These are phyloP conservation scores for Colletotrichum shisoi DNA, from an alignment of 2,329 filamentous ascomycete species.

Conservation along the genomic window DNA sequence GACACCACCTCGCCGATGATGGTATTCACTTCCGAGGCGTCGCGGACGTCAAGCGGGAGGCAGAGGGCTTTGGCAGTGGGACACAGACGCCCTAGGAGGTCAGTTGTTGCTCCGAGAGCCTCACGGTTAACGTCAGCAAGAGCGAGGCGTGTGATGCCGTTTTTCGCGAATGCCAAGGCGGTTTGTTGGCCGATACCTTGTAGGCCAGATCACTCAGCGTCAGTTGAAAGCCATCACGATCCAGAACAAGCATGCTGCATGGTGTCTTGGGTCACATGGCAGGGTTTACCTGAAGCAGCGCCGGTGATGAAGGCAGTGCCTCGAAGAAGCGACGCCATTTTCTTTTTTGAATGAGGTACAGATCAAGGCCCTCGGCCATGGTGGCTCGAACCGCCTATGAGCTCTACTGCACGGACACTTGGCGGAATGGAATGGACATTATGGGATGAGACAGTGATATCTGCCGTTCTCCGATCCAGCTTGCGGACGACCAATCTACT, in stretches of 20 bases:
- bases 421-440: not conserved
- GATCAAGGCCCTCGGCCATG: not conserved
- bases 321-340: constrained; percentile 52
- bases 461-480: not conserved
- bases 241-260: too few species aligned
- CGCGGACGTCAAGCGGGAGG: constrained; percentile 57
- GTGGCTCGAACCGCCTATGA: not conserved
- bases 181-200: constrained; percentile 59
- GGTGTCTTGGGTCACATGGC: too few species aligned
- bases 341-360: not conserved
- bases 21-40: constrained; percentile 53
- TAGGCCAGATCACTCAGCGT: not conserved
- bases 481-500: not conserved
- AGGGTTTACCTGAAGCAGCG: constrained; percentile 53
- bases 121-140: constrained; percentile 56
- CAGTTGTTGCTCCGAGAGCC: constrained; percentile 46
- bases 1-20: constrained; percentile 53
- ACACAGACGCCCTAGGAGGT: constrained; percentile 49
- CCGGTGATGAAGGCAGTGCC: constrained; percentile 60
- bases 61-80: constrained; percentile 53
- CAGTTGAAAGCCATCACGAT: not conserved
- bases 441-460: not conserved
- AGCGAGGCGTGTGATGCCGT: constrained; percentile 58
- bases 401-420: not conserved
- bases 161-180: constrained; percentile 56